A percentile compares a stretch with the other conserved stretches of the same genome.
These are phyloP conservation scores for Priceomyces melissophilus DNA, from an alignment of 805 yeast genomes.

Conservation along the genomic window DNA sequence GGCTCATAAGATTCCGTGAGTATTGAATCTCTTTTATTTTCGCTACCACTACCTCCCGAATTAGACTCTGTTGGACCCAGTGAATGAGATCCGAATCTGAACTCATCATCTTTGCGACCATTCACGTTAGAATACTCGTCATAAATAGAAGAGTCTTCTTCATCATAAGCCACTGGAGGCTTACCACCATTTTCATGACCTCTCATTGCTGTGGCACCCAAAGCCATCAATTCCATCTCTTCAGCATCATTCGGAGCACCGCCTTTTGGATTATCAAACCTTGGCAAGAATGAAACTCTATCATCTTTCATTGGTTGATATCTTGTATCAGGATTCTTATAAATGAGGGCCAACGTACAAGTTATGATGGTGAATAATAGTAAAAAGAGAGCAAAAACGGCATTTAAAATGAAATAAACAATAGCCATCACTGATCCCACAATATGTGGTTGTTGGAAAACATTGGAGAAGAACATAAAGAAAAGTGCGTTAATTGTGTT, in stretches of 20 bases:
- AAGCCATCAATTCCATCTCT: slow-evolving; percentile 65
- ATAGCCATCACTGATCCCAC: slow-evolving; percentile 93
- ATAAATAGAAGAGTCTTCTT: slow-evolving; percentile 29
- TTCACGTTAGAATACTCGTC: slow-evolving; percentile 23
- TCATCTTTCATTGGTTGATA: slow-evolving; percentile 97
- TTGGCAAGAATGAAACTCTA: slow-evolving; percentile 89
- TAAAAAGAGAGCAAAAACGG: slow-evolving; percentile 78
- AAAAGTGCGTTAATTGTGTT: slow-evolving; percentile 79
- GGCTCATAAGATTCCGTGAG: slow-evolving; percentile 31
- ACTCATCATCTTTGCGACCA: slow-evolving; percentile 5
- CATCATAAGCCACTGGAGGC: slow-evolving; percentile 19
- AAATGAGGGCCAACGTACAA: slow-evolving; percentile 77
- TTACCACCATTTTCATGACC: slow-evolving; percentile 48
- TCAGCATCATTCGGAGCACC: slow-evolving; percentile 24
- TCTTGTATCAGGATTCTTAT: slow-evolving; percentile 91
- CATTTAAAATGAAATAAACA: slow-evolving; percentile 84
- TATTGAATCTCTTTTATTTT: slow-evolving; percentile 25
- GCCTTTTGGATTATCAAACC: slow-evolving; percentile 38
- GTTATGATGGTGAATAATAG: slow-evolving; percentile 84
- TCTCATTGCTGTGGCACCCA: slow-evolving; percentile 67
- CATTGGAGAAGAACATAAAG: slow-evolving; percentile 82
- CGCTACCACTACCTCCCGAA: slow-evolving; percentile 10
- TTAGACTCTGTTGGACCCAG: slow-evolving; percentile 2
- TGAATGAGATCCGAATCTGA: slow-evolving; percentile 8
- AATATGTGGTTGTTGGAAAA: slow-evolving; percentile 77